Evolutionary conservation across 805 yeast species (phyloP), one percentile per base, ranked within the genome.

Genomic region (Wickerhamiella lipophila): DNA sequence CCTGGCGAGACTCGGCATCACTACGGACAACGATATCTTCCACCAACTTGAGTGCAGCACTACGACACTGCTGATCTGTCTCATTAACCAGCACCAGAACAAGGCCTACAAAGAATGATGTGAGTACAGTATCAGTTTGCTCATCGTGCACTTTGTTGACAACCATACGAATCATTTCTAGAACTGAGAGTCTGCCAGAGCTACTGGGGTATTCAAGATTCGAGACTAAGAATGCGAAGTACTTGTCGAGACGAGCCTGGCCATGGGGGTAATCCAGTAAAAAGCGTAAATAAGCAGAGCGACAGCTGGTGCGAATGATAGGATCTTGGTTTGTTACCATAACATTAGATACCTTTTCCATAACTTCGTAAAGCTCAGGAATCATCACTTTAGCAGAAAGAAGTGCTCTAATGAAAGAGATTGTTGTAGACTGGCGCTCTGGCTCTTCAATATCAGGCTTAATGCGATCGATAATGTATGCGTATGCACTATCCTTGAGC

Each of bases 241-340:
- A 94, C 56, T 81, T 83, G 54, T 83, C 92, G 43, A 92, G 63
- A 54, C 85, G 75, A 3, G 89, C 87, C 57, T 79, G 74, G 27
- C 97, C 87, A 67, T 89, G 96, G 57, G 95, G 97, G 60, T 84
- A 92, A 57, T 87, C 95, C 82, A 86, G 82, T 59, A 92, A 66
- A 57, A 92, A 92, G 57, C 80, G 87, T 62, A 78, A 82, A 61
- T 78, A 92, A 1, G 83, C 78, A 54, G 84, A 76, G 64, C 97
- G 75, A 7, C 96, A 78, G 64, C 83, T 79, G 57, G 82, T 88
- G 51, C 97, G 73, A 47, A 86, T 83, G 58, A 81, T 86, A 46
- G 76, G 76, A 2, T 89, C 72, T 51, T 86, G 95, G 64, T 83
- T 85, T 1, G 95, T 88, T 23, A 92, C 80, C 95, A 92, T 83